Conservation (phyloP, 352 stramenopile species). For the Pythium grandisporangium region DNA sequence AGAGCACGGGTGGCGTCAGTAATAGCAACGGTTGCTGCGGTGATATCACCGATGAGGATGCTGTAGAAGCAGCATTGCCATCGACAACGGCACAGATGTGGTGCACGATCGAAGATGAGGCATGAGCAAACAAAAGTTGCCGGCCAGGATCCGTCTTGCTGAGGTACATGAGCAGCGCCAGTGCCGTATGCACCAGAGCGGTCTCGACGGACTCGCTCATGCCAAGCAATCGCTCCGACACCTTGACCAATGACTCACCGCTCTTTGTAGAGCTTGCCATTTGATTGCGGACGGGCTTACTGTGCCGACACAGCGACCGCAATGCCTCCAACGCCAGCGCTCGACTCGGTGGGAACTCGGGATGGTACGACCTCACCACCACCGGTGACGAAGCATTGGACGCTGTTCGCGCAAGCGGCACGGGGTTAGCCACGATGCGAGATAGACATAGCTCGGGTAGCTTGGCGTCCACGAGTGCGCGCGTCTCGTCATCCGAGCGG, state of each 20-base stretch:
- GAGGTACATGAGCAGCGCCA: conserved; percentile 18
- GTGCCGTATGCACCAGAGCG: conserved; percentile 10
- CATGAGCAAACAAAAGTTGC: conserved; percentile 11
- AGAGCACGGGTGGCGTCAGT: neutral
- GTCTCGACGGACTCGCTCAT: too few relatives aligned
- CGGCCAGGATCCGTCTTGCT: conserved; percentile 16
- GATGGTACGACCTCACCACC: too few relatives aligned
- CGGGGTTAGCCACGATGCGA: neutral
- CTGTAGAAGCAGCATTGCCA: neutral
- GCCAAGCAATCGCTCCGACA: too few relatives aligned
- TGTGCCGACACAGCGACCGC: conserved; percentile 24
- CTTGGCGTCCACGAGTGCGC: conserved; percentile 23
- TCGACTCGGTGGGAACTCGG: conserved; percentile 2
- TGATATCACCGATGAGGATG: too few relatives aligned
- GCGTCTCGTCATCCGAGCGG: conserved; percentile 13
- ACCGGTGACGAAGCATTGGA: too few relatives aligned
- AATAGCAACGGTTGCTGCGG: neutral
- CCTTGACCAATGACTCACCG: too few relatives aligned
- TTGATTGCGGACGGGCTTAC: conserved; percentile 17
- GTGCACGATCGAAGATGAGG: conserved; percentile 11
- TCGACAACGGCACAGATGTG: conserved; percentile 12
- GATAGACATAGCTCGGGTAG: conserved; percentile 7
- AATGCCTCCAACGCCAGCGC: conserved; percentile 9
- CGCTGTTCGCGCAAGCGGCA: too few relatives aligned
- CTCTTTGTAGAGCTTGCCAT: too few relatives aligned